Evolutionary conservation across 352 stramenopile genomes (phyloP).

Genomic region (Globisporangium parvum): DNA sequence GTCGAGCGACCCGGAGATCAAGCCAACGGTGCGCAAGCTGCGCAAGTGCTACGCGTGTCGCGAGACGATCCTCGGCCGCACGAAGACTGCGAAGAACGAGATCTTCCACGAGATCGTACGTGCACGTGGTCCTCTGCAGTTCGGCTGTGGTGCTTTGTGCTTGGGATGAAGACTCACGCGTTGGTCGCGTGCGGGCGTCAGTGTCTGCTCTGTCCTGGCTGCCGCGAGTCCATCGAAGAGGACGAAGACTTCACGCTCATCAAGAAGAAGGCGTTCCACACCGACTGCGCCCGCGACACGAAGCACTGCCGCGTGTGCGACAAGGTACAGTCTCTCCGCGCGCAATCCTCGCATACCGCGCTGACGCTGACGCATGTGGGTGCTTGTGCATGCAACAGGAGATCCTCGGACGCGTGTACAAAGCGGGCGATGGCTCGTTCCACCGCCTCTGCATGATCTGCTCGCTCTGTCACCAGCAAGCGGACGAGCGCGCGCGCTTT

Average conservation of each 20-base stretch:
- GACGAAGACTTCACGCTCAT: slow-evolving; percentile 73
- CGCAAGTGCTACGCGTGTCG: slow-evolving; percentile 77
- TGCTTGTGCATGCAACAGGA: slow-evolving; percentile 13
- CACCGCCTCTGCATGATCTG: slow-evolving; percentile 81
- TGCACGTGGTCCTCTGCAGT: slow-evolving; percentile 1
- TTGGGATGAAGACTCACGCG: not conserved
- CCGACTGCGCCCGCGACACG: slow-evolving; percentile 62
- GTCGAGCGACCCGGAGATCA: slow-evolving; percentile 42
- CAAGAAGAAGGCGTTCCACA: slow-evolving; percentile 80
- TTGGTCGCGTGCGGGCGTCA: slow-evolving; percentile 7
- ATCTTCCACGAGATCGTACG: slow-evolving; percentile 82
- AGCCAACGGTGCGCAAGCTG: slow-evolving; percentile 65
- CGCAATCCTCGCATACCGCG: not conserved
- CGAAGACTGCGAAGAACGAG: slow-evolving; percentile 64
- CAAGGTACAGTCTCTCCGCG: slow-evolving; percentile 26
- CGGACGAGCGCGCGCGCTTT: slow-evolving; percentile 51
- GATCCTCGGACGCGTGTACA: slow-evolving; percentile 73
- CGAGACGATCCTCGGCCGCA: slow-evolving; percentile 78
- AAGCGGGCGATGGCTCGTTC: slow-evolving; percentile 51
- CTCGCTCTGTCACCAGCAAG: slow-evolving; percentile 57
- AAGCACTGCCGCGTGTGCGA: slow-evolving; percentile 67
- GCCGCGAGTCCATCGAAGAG: slow-evolving; percentile 72
- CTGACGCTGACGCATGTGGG: not conserved
- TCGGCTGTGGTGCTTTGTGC: not conserved
- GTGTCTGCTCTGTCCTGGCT: slow-evolving; percentile 71